These are phyloP conservation scores for Ceratocystis albifundus DNA, from an alignment of 2,329 filamentous ascomycete genomes.

Conservation along the genomic window DNA sequence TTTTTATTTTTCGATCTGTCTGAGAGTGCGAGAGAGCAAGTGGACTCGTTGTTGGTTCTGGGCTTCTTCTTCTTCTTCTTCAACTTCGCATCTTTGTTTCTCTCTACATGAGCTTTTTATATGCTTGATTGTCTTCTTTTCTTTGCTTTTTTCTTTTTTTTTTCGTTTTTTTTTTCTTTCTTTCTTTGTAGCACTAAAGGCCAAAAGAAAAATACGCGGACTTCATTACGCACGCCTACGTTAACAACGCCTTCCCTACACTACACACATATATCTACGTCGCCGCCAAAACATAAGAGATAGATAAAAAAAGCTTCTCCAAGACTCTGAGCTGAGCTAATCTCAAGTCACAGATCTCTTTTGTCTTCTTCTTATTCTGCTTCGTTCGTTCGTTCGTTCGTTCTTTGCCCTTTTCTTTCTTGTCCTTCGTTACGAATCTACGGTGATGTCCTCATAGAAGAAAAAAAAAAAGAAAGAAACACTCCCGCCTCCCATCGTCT, in stretches of 20 bases:
- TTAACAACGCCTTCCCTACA: background rate
- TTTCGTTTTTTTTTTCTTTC: too few species aligned
- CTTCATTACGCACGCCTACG: background rate
- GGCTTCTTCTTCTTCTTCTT: background rate
- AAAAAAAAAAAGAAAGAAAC: too few species aligned
- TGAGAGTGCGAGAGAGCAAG: background rate
- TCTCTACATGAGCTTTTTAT: background rate
- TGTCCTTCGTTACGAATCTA: conserved; percentile 19
- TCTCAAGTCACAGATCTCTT: conserved; percentile 1
- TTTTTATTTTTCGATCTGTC: conserved; percentile 13
- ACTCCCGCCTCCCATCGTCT: background rate
- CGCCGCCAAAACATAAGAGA: conserved; percentile 6
- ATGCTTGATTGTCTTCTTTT: background rate
- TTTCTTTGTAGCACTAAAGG: too few species aligned
- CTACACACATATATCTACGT: background rate
- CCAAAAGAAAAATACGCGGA: background rate
- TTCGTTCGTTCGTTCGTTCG: conserved; percentile 15
- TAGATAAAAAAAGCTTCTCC: too few species aligned
- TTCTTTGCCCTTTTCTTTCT: background rate
- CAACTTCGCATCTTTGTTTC: background rate
- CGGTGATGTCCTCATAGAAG: conserved; percentile 20
- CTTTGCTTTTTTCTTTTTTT: too few species aligned
- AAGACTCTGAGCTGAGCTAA: too few species aligned
- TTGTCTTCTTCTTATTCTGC: conserved; percentile 1
- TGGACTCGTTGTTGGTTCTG: background rate